phyloP scores from a whole-genome alignment of 768 basidiomycete species.

The Austroboletus eburneus region DNA sequence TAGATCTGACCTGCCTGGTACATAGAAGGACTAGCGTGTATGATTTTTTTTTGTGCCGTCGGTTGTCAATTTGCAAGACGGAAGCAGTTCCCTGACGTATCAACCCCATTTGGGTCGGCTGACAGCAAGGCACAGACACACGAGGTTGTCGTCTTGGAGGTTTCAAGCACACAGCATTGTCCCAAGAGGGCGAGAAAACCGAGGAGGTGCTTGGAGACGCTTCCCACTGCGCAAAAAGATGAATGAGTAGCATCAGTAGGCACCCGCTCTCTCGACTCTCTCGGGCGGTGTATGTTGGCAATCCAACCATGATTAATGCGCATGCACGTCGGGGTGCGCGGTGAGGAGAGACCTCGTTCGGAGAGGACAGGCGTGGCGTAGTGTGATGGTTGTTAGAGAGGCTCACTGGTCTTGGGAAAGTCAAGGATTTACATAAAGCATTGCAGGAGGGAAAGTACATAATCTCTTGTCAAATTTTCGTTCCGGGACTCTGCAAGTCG shows the following conservation, averaged over 20 bases:
- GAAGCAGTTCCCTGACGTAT: background rate
- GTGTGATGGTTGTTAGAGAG: slow-evolving; percentile 1
- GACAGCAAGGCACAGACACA: slow-evolving; percentile 1
- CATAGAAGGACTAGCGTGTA: too few species aligned
- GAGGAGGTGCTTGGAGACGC: slow-evolving; percentile 13
- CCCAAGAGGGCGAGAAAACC: slow-evolving; percentile 4
- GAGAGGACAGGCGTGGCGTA: too few species aligned
- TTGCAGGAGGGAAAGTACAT: slow-evolving; percentile 14
- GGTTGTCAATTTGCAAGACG: background rate
- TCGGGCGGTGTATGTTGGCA: too few species aligned
- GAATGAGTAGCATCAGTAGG: background rate
- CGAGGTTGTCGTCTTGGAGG: slow-evolving; percentile 4
- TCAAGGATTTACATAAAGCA: slow-evolving; percentile 27
- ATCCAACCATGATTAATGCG: too few species aligned
- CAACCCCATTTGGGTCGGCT: background rate
- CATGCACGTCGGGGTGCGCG: too few species aligned
- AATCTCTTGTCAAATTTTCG: slow-evolving; percentile 10
- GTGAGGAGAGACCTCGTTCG: too few species aligned
- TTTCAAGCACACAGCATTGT: slow-evolving; percentile 22
- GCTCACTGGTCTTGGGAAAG: slow-evolving; percentile 16
- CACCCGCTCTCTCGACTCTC: too few species aligned
- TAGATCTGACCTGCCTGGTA: too few species aligned
- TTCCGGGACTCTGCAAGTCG: background rate
- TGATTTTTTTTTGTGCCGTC: too few species aligned
- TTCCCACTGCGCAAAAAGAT: background rate